A percentile compares a stretch with the other conserved stretches of the same genome.
phyloP scores from a whole-genome alignment of 495 filamentous ascomycete genomes.

The Penicillium odoratum region DNA sequence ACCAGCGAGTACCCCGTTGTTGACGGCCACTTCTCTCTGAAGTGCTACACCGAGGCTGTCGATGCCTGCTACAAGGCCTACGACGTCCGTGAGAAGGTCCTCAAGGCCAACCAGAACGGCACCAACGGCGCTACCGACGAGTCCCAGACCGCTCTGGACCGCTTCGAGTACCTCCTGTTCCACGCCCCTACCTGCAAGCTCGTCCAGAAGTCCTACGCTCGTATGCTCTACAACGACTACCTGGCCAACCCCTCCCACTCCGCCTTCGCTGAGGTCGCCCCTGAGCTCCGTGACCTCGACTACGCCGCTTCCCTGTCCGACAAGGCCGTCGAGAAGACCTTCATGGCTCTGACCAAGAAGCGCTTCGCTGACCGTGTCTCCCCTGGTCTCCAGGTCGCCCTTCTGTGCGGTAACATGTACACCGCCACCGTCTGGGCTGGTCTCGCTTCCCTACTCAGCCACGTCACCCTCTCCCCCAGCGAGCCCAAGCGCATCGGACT shows the following conservation, averaged over 20 bases:
- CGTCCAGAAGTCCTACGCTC: slow-evolving; percentile 91
- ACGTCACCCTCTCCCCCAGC: slow-evolving; percentile 66
- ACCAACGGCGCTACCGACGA: slow-evolving; percentile 55
- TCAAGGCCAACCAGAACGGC: slow-evolving; percentile 66
- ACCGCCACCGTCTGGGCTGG: slow-evolving; percentile 91
- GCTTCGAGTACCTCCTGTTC: slow-evolving; percentile 95
- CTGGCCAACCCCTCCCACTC: slow-evolving; percentile 72
- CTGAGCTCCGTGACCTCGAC: slow-evolving; percentile 80
- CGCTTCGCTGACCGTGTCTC: slow-evolving; percentile 84
- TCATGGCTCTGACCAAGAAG: slow-evolving; percentile 96
- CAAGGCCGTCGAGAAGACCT: slow-evolving; percentile 94
- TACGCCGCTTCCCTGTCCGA: slow-evolving; percentile 85
- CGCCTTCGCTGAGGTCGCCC: slow-evolving; percentile 81
- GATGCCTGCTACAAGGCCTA: slow-evolving; percentile 97
- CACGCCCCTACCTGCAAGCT: slow-evolving; percentile 98
- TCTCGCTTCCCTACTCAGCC: slow-evolving; percentile 72
- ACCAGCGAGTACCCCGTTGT: slow-evolving; percentile 98
- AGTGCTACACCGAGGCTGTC: slow-evolving; percentile 93
- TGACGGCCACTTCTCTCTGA: slow-evolving; percentile 92
- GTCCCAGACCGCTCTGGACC: slow-evolving; percentile 72
- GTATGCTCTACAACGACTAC: slow-evolving; percentile 97
- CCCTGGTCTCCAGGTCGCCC: slow-evolving; percentile 82
- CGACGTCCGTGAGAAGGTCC: slow-evolving; percentile 73
- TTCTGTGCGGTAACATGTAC: slow-evolving; percentile 99
- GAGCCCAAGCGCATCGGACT: slow-evolving; percentile 85